phyloP scores from a whole-genome alignment of 208 protist species.

The Crithidia mellificae region DNA sequence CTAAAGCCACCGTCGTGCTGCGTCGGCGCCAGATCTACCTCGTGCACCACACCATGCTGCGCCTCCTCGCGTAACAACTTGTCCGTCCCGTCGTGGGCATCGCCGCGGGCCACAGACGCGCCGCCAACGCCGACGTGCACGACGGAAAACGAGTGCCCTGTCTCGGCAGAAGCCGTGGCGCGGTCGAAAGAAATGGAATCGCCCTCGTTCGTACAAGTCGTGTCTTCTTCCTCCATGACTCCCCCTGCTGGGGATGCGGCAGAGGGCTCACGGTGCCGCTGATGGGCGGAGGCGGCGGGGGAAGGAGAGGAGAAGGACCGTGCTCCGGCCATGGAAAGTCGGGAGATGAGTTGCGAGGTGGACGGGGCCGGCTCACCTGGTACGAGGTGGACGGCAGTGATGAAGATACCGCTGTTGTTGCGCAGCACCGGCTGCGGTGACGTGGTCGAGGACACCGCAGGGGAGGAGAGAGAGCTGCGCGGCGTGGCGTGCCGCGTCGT shows the following conservation, averaged over 20 bases:
- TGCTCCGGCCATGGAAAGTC: constrained; percentile 1
- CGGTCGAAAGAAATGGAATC: too few species aligned
- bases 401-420: constrained; percentile 18
- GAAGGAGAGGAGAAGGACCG: neutral
- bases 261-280: neutral
- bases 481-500: neutral
- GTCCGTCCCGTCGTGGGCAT: neutral
- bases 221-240: too few species aligned
- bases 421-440: constrained; percentile 1
- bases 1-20: too few species aligned
- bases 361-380: constrained; percentile 7
- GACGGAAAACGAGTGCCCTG: neutral
- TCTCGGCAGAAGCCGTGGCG: neutral
- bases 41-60: neutral
- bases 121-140: neutral
- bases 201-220: too few species aligned
- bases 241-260: neutral
- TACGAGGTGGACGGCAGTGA: constrained; percentile 10
- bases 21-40: constrained; percentile 3
- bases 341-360: constrained; percentile 14
- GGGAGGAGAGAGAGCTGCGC: neutral
- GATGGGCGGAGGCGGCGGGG: neutral
- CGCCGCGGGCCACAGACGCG: neutral
- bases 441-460: neutral
- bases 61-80: neutral